These are phyloP conservation scores for Leavenworthia alabamica DNA, from an alignment of 345 rosid genomes.

Conservation along the genomic window DNA sequence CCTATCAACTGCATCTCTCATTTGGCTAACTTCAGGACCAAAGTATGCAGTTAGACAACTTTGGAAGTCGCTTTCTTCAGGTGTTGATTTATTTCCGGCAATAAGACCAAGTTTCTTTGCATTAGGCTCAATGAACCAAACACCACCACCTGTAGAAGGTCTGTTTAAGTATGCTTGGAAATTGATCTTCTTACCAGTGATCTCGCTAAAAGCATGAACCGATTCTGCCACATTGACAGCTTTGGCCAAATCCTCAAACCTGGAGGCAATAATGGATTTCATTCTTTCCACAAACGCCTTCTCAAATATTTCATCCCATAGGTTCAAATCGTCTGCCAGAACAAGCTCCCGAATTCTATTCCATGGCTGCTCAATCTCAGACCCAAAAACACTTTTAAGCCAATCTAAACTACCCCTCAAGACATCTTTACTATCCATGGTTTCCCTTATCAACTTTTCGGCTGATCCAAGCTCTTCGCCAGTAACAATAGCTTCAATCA, in stretches of 20 bases:
- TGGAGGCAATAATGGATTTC: conserved; percentile 60
- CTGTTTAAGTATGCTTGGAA: conserved; percentile 76
- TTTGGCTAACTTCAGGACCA: conserved; percentile 79
- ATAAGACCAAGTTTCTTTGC: conserved; percentile 43
- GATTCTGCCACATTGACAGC: conserved; percentile 49
- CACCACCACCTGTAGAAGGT: conserved; percentile 83
- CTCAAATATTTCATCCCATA: conserved; percentile 98
- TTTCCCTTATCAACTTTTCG: conserved; percentile 68
- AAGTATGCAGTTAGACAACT: conserved; percentile 75
- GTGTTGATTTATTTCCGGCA: conserved; percentile 41
- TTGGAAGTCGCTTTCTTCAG: conserved; percentile 67
- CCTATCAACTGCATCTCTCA: conserved; percentile 81
- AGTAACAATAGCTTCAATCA: conserved; percentile 54
- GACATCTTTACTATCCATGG: conserved; percentile 80
- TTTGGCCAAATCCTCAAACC: conserved; percentile 56
- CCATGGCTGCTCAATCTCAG: conserved; percentile 97
- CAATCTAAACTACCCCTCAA: conserved; percentile 88
- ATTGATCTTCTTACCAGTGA: conserved; percentile 48
- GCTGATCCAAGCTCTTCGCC: conserved; percentile 80
- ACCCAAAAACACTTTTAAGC: conserved; percentile 89
- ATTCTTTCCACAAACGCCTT: conserved; percentile 86
- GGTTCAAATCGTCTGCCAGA: conserved; percentile 73
- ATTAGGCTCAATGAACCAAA: conserved; percentile 89
- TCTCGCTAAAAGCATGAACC: conserved; percentile 39
- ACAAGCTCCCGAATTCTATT: conserved; percentile 88